Evolutionary conservation across 768 basidiomycete species (phyloP).

Genomic region (Russula ochroleuca): DNA sequence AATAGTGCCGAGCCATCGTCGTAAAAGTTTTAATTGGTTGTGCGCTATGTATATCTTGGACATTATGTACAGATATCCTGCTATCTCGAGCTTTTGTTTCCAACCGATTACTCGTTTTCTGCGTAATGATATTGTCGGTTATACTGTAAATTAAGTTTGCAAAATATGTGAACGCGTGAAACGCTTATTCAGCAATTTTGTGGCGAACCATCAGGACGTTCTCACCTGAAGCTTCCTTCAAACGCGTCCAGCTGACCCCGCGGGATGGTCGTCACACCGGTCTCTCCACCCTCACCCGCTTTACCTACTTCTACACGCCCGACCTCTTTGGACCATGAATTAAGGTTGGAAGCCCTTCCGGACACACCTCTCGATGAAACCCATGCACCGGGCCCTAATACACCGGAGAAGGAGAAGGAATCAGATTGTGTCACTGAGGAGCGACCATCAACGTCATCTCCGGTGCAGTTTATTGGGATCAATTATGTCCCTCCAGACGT

Average conservation of each 20-base stretch:
- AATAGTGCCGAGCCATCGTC: constrained; percentile 33
- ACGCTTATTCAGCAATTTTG: constrained; percentile 7
- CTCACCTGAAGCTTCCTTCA: background rate
- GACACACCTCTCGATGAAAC: background rate
- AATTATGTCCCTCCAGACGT: constrained; percentile 30
- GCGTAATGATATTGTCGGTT: constrained; percentile 11
- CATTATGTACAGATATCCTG: constrained; percentile 24
- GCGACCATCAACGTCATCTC: background rate
- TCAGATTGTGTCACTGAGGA: background rate
- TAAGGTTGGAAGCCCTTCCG: constrained; percentile 6
- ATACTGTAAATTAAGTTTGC: too few relatives aligned
- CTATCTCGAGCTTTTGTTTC: constrained; percentile 14
- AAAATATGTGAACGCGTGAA: background rate
- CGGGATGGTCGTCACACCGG: constrained; percentile 11
- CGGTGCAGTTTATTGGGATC: constrained; percentile 25
- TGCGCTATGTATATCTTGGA: constrained; percentile 24
- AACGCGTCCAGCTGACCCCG: background rate
- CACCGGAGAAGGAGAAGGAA: constrained; percentile 14
- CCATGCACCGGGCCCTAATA: constrained; percentile 2
- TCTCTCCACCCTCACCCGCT: background rate
- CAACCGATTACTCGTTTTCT: constrained; percentile 12
- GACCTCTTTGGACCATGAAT: constrained; percentile 5
- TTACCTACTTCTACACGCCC: background rate
- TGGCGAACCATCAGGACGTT: background rate
- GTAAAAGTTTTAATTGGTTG: constrained; percentile 16